phyloP scores from a whole-genome alignment of 352 stramenopile species.

The Phytophthora fragariaefolia region DNA sequence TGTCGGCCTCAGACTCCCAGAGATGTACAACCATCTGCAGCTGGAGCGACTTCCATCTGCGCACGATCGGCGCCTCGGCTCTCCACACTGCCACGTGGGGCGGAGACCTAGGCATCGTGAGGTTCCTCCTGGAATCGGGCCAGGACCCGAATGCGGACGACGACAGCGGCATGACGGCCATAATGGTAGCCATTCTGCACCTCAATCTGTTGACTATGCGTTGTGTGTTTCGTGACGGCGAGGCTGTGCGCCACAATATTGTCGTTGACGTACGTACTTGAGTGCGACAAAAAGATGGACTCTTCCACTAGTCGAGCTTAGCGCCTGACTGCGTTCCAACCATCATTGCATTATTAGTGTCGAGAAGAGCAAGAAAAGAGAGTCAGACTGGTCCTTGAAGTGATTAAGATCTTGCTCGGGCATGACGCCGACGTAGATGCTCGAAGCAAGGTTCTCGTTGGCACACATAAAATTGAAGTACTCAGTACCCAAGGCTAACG shows the following conservation, averaged over 20 bases:
- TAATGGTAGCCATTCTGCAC: conserved; percentile 39
- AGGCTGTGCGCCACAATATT: conserved; percentile 28
- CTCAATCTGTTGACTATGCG: conserved; percentile 34
- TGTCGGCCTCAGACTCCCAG: conserved; percentile 10
- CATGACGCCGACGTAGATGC: conserved; percentile 21
- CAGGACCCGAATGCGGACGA: conserved; percentile 25
- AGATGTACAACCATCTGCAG: conserved; percentile 16
- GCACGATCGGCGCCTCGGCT: conserved; percentile 31
- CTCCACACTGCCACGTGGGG: conserved; percentile 37
- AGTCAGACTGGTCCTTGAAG: conserved; percentile 1
- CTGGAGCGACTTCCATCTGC: conserved; percentile 33
- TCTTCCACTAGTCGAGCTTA: neutral
- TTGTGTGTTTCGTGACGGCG: conserved; percentile 25
- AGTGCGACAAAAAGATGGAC: neutral
- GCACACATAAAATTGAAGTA: no score
- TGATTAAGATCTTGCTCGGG: conserved; percentile 18
- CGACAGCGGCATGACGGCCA: conserved; percentile 29
- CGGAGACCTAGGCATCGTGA: conserved; percentile 11
- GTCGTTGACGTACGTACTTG: conserved; percentile 29
- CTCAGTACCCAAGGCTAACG: neutral
- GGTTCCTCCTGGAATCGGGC: conserved; percentile 33
- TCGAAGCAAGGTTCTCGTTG: conserved; percentile 14
- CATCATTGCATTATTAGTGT: conserved; percentile 23
- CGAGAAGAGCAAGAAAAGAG: conserved; percentile 21
- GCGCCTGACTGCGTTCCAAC: no score